Evolutionary conservation across 2,329 filamentous ascomycete genomes (phyloP).

Genomic region (Aspergillus versicolor): DNA sequence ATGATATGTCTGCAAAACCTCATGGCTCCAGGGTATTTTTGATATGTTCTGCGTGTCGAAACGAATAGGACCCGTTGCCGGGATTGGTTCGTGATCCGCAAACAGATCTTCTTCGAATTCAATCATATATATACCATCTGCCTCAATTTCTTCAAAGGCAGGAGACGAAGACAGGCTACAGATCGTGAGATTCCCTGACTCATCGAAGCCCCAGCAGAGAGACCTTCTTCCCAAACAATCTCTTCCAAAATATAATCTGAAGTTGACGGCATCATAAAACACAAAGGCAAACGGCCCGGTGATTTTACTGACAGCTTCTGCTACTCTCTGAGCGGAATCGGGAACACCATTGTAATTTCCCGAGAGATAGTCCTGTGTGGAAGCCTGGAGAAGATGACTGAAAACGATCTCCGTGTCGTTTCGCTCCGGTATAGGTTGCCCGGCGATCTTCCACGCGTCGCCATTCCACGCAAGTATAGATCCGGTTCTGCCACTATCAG

Average conservation of each 20-base stretch:
- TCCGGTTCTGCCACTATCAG: constrained; percentile 50
- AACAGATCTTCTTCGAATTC: constrained; percentile 45
- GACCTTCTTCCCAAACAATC: constrained; percentile 88
- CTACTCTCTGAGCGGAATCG: constrained; percentile 27
- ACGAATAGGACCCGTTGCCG: neutral
- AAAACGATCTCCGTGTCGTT: constrained; percentile 80
- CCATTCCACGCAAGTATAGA: constrained; percentile 95
- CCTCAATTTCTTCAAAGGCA: constrained; percentile 76
- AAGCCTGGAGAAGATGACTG: constrained; percentile 53
- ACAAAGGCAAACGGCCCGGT: constrained; percentile 88
- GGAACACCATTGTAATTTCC: constrained; percentile 11
- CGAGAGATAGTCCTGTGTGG: neutral
- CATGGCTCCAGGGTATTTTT: constrained; percentile 29
- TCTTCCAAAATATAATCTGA: constrained; percentile 74
- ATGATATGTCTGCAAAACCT: constrained; percentile 17
- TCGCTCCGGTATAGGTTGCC: constrained; percentile 63
- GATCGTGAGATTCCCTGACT: constrained; percentile 56
- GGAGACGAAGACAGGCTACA: constrained; percentile 60
- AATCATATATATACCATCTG: constrained; percentile 75
- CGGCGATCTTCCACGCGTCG: constrained; percentile 79
- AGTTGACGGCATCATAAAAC: constrained; percentile 66
- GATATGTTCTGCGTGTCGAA: constrained; percentile 22
- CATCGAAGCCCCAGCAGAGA: constrained; percentile 59
- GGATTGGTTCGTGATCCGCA: neutral
- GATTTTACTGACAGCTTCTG: constrained; percentile 57